Evolutionary conservation across 768 basidiomycete species (phyloP).

Genomic region (Collybiopsis confluens): DNA sequence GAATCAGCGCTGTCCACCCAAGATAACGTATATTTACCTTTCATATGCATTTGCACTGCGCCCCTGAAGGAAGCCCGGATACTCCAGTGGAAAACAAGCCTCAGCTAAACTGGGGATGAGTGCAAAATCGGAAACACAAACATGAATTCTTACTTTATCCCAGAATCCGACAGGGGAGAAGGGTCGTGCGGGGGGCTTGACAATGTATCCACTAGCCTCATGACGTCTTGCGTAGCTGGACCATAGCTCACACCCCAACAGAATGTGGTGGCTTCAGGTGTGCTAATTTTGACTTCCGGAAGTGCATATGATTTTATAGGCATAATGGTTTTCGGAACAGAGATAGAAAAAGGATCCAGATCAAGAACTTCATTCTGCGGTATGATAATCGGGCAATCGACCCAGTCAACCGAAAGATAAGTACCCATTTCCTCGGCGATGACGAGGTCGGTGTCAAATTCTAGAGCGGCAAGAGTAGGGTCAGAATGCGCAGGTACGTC

Average conservation of each 20-base stretch:
- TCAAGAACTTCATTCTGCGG: slow-evolving; percentile 47
- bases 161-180: slow-evolving; percentile 88
- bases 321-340: slow-evolving; percentile 89
- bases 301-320: slow-evolving; percentile 90
- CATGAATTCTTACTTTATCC: slow-evolving; percentile 69
- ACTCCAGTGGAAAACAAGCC: slow-evolving; percentile 83
- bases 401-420: slow-evolving; percentile 63
- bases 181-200: slow-evolving; percentile 74
- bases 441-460: slow-evolving; percentile 74
- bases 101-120: slow-evolving; percentile 39
- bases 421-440: slow-evolving; percentile 84
- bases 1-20: neutral
- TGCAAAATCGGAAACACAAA: neutral
- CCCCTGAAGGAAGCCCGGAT: slow-evolving; percentile 60
- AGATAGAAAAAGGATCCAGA: slow-evolving; percentile 49
- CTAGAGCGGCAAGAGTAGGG: slow-evolving; percentile 40
- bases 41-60: slow-evolving; percentile 78
- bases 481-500: slow-evolving; percentile 53
- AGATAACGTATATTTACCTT: slow-evolving; percentile 48
- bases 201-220: slow-evolving; percentile 77
- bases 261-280: slow-evolving; percentile 63
- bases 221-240: slow-evolving; percentile 82
- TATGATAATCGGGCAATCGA: slow-evolving; percentile 63
- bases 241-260: slow-evolving; percentile 89
- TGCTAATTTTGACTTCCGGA: slow-evolving; percentile 65